Percentiles rank a stretch among this genome's conserved stretches.
phyloP scores from a whole-genome alignment of 2,329 filamentous ascomycete species.

The Cladosporium sp. region DNA sequence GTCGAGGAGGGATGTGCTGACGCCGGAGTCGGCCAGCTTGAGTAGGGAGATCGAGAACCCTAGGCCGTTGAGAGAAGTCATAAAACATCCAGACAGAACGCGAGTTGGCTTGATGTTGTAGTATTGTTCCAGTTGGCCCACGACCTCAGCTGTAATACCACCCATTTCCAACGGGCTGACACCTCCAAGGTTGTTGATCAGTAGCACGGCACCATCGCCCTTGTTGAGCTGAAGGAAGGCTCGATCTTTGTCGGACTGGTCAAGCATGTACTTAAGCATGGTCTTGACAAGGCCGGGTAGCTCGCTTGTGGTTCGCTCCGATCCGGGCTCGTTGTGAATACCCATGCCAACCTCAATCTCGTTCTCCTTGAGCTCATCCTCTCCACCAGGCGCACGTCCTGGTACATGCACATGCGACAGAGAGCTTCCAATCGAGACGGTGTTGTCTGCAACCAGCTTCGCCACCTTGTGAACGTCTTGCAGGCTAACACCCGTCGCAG shows the following conservation, averaged over 20 bases:
- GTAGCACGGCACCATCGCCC: conserved; percentile 63
- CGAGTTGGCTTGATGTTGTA: conserved; percentile 63
- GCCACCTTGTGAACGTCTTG: conserved; percentile 73
- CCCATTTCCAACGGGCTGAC: conserved; percentile 72
- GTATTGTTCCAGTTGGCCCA: conserved; percentile 58
- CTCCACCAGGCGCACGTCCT: conserved; percentile 61
- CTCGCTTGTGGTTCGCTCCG: conserved; percentile 44
- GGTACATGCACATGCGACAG: conserved; percentile 92
- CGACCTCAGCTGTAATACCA: conserved; percentile 68
- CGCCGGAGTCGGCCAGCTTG: conserved; percentile 61
- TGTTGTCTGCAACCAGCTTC: conserved; percentile 68
- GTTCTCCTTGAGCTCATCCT: conserved; percentile 59
- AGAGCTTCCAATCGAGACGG: conserved; percentile 82
- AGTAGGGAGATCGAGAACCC: conserved; percentile 71
- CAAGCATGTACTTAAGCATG: conserved; percentile 67
- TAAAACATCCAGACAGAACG: conserved; percentile 66
- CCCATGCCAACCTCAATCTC: conserved; percentile 73
- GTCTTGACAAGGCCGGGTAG: conserved; percentile 50
- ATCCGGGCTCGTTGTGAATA: conserved; percentile 62
- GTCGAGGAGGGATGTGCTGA: conserved; percentile 64
- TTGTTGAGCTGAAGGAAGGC: conserved; percentile 65
- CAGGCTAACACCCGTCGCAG: conserved; percentile 63
- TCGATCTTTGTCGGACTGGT: conserved; percentile 65
- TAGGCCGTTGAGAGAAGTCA: conserved; percentile 70
- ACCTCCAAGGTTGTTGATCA: conserved; percentile 75